Evolutionary conservation across 371 early-diverging fungal genomes (phyloP).

Genomic region (Apophysomyces elegans): DNA sequence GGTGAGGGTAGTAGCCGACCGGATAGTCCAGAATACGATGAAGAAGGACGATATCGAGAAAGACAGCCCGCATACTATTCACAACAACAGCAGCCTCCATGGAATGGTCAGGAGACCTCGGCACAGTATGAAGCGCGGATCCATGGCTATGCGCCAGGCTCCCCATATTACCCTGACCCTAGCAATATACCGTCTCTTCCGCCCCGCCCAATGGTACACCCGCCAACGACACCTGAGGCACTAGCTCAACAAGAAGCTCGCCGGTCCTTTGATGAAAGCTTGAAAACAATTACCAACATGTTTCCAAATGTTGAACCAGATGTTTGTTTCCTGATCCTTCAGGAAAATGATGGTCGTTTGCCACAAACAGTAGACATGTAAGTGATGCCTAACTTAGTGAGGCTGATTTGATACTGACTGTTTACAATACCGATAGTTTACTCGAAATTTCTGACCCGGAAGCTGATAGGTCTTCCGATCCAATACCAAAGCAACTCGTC

Average conservation of each 20-base stretch:
- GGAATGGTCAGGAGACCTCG: background rate
- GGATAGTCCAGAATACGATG: slow-evolving; percentile 35
- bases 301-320: slow-evolving; percentile 78
- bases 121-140: slow-evolving; percentile 7
- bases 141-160: slow-evolving; percentile 9
- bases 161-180: slow-evolving; percentile 12
- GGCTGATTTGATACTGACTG: background rate
- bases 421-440: slow-evolving; percentile 13
- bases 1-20: slow-evolving; percentile 42
- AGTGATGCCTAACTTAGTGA: slow-evolving; percentile 7
- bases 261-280: slow-evolving; percentile 57
- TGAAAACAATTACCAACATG: slow-evolving; percentile 71
- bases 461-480: slow-evolving; percentile 7
- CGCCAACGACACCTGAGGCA: slow-evolving; percentile 18
- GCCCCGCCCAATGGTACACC: slow-evolving; percentile 20
- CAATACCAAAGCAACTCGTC: background rate
- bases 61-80: slow-evolving; percentile 15
- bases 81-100: slow-evolving; percentile 15
- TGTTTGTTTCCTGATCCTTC: slow-evolving; percentile 76
- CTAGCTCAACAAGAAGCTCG: slow-evolving; percentile 26
- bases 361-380: slow-evolving; percentile 60
- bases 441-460: slow-evolving; percentile 26
- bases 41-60: slow-evolving; percentile 17
- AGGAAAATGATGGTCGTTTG: slow-evolving; percentile 70
- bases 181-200: slow-evolving; percentile 23